phyloP scores from a whole-genome alignment of 164 flowering plant species.

The Dillenia suffruticosa region DNA sequence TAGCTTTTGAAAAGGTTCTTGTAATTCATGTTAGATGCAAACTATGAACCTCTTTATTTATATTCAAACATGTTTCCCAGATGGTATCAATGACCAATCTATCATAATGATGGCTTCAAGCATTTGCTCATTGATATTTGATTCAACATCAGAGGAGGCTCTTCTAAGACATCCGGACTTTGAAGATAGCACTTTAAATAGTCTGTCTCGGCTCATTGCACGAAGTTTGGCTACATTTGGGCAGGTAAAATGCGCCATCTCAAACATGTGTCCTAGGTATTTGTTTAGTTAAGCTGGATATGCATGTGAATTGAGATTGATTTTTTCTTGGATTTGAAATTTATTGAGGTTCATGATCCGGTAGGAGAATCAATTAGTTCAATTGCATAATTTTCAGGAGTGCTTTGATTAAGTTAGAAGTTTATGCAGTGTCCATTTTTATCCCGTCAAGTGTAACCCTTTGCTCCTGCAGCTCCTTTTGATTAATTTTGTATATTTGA shows the following conservation, averaged over 20 bases:
- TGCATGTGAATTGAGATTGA: too few species aligned
- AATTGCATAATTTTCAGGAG: neutral
- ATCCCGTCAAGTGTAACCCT: too few species aligned
- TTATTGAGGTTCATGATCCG: neutral
- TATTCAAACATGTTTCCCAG: conserved; percentile 29
- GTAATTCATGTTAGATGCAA: too few species aligned
- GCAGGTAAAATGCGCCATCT: conserved; percentile 39
- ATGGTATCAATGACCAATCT: conserved; percentile 36
- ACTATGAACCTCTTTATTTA: neutral
- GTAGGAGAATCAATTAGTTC: neutral
- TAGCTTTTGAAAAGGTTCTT: too few species aligned
- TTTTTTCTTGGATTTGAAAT: too few species aligned
- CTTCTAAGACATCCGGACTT: conserved; percentile 49
- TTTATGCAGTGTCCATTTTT: neutral
- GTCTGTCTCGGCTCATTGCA: conserved; percentile 50
- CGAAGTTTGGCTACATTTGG: conserved; percentile 46
- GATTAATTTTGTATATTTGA: too few species aligned
- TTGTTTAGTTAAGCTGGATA: too few species aligned
- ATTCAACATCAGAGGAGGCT: conserved; percentile 68
- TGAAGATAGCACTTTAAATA: conserved; percentile 21
- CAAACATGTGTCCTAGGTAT: too few species aligned
- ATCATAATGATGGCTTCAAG: conserved; percentile 79
- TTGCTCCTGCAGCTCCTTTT: too few species aligned
- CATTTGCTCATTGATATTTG: conserved; percentile 69
- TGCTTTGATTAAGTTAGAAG: neutral